Conservation (phyloP, 2,329 filamentous ascomycete species). For the Furcasterigmium furcatum region DNA sequence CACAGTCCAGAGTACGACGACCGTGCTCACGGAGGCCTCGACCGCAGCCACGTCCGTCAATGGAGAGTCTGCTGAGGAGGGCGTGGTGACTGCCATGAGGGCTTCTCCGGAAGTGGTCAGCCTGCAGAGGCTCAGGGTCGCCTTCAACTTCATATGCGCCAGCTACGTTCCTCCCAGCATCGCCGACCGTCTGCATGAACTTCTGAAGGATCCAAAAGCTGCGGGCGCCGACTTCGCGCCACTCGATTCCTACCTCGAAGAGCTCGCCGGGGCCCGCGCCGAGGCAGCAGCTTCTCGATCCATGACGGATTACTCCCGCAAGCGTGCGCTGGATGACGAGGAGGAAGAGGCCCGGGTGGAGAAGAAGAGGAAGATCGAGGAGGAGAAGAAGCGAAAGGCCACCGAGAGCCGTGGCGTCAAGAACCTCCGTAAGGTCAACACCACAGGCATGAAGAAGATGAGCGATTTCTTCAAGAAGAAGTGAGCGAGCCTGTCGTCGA, state of each 20-base stretch:
- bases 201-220: conserved; percentile 30
- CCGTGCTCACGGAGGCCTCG: conserved; percentile 33
- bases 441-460: conserved; percentile 93
- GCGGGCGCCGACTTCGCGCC: conserved; percentile 61
- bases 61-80: conserved; percentile 25
- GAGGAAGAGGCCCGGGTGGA: conserved; percentile 63
- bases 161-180: conserved; percentile 54
- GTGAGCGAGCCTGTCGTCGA: conserved; percentile 3
- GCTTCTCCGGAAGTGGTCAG: conserved; percentile 45
- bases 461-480: conserved; percentile 88
- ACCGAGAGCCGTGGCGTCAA: conserved; percentile 72
- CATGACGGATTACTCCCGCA: conserved; percentile 67
- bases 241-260: conserved; percentile 65
- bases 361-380: conserved; percentile 83
- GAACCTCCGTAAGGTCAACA: conserved; percentile 86
- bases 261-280: conserved; percentile 64
- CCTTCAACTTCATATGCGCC: conserved; percentile 61
- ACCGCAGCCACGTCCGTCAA: conserved; percentile 43
- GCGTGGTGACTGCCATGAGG: conserved; percentile 36
- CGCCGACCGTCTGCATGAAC: conserved; percentile 34
- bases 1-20: conserved; percentile 29
- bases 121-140: conserved; percentile 62
- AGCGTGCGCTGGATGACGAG: conserved; percentile 65
- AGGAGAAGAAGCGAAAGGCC: conserved; percentile 82
- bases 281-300: conserved; percentile 70